Evolutionary conservation across 2,329 filamentous ascomycete genomes (phyloP).

Genomic region (Aspergillus proliferans): DNA sequence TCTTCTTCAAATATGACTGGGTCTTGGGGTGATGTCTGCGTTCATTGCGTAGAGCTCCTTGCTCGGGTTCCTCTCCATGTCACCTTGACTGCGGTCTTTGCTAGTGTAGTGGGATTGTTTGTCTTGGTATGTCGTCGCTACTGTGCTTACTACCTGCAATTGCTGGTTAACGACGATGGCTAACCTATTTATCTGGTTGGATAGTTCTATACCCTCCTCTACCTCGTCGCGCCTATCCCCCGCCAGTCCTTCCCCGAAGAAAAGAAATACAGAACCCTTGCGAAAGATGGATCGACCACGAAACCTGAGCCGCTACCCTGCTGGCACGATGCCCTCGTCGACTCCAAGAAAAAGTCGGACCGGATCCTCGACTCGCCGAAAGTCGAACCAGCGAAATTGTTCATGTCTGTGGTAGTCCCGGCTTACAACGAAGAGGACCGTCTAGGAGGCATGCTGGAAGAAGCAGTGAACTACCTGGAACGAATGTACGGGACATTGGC

Average conservation of each 20-base stretch:
- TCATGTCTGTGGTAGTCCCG: slow-evolving; percentile 85
- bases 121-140: slow-evolving; percentile 26
- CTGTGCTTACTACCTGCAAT: slow-evolving; percentile 1
- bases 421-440: slow-evolving; percentile 92
- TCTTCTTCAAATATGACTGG: slow-evolving; percentile 19
- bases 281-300: slow-evolving; percentile 55
- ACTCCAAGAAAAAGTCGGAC: slow-evolving; percentile 51
- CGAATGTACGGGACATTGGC: slow-evolving; percentile 58
- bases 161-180: not conserved
- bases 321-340: slow-evolving; percentile 74
- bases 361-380: slow-evolving; percentile 33
- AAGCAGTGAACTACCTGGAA: slow-evolving; percentile 83
- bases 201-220: slow-evolving; percentile 62
- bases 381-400: slow-evolving; percentile 71
- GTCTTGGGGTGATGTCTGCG: slow-evolving; percentile 24
- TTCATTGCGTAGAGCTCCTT: slow-evolving; percentile 26
- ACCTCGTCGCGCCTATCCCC: slow-evolving; percentile 72
- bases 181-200: not conserved
- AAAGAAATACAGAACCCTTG: slow-evolving; percentile 75
- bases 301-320: slow-evolving; percentile 61
- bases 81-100: slow-evolving; percentile 21
- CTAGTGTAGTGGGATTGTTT: slow-evolving; percentile 25
- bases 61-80: slow-evolving; percentile 23
- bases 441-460: slow-evolving; percentile 76
- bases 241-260: slow-evolving; percentile 69